phyloP scores from a whole-genome alignment of 2,329 filamentous ascomycete genomes.

The Fusarium torulosum region DNA sequence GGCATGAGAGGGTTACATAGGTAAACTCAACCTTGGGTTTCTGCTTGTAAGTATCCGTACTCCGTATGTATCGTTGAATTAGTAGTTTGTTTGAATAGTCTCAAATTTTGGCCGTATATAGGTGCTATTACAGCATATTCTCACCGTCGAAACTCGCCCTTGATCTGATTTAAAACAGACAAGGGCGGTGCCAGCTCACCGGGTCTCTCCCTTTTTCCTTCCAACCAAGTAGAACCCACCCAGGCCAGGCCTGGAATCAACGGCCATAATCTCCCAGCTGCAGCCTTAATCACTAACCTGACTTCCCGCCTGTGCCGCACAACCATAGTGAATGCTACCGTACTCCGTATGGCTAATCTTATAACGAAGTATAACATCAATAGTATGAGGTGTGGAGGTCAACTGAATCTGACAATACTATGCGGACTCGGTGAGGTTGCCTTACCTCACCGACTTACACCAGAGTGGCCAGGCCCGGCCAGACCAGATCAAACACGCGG shows the following conservation, averaged over 20 bases:
- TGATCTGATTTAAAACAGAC: conserved; percentile 43
- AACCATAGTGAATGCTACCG: not conserved
- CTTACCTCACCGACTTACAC: conserved; percentile 38
- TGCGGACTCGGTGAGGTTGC: conserved; percentile 37
- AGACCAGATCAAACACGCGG: conserved; percentile 23
- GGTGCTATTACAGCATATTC: conserved; percentile 11
- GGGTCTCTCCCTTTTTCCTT: conserved; percentile 38
- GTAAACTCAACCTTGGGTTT: conserved; percentile 10
- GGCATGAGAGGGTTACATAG: conserved; percentile 9
- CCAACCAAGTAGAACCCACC: not conserved
- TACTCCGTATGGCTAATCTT: not conserved
- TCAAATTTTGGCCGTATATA: not conserved
- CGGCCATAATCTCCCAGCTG: conserved; percentile 42
- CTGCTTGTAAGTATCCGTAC: not conserved
- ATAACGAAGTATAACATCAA: not conserved
- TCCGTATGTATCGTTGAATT: not conserved
- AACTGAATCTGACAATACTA: conserved; percentile 4
- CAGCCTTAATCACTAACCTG: conserved; percentile 37
- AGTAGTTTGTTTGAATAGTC: not conserved
- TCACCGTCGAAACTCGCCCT: conserved; percentile 42
- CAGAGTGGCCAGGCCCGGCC: conserved; percentile 15
- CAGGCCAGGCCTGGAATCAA: not conserved
- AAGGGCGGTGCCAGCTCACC: conserved; percentile 49
- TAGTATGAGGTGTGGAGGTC: not conserved
- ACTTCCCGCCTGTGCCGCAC: conserved; percentile 28